A percentile compares a stretch with the other conserved stretches of the same genome.
Conservation (phyloP, 352 stramenopile species). For the Phytophthora litchii region DNA sequence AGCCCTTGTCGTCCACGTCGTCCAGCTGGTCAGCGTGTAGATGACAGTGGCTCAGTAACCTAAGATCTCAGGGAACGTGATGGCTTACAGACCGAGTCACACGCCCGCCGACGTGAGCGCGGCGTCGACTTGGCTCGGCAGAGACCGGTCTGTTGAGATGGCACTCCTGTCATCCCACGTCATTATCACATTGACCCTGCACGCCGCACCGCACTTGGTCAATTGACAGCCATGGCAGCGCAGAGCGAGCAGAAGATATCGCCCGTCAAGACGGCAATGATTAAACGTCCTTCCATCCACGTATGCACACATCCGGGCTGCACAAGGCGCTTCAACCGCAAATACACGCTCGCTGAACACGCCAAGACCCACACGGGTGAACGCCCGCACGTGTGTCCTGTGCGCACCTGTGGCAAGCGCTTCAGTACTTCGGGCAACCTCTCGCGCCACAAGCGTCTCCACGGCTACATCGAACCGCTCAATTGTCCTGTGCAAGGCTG, state of each 20-base stretch:
- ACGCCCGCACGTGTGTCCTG: conserved; percentile 39
- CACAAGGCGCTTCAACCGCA: conserved; percentile 55
- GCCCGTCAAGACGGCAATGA: conserved; percentile 5
- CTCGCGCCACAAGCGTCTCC: conserved; percentile 43
- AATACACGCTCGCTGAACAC: conserved; percentile 69
- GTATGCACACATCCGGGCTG: conserved; percentile 39
- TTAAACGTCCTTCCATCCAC: conserved; percentile 18
- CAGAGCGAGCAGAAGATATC: conserved; percentile 18
- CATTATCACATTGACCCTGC: conserved; percentile 27
- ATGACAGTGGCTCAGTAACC: conserved; percentile 17
- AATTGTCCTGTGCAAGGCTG: conserved; percentile 33
- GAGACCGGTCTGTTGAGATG: neutral
- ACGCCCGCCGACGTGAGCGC: conserved; percentile 27
- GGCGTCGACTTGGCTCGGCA: conserved; percentile 7
- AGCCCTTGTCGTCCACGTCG: neutral
- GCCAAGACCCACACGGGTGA: conserved; percentile 74
- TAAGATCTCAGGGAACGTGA: conserved; percentile 40
- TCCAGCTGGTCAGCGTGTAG: conserved; percentile 13
- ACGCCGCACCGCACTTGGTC: neutral
- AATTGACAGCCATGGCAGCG: conserved; percentile 14
- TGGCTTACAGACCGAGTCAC: conserved; percentile 35
- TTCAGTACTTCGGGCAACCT: conserved; percentile 55
- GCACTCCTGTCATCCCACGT: conserved; percentile 15
- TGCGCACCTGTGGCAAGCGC: conserved; percentile 41
- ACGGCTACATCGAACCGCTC: conserved; percentile 40